Conservation (phyloP, 345 rosid species). For the Eucalyptus sideroxylon region DNA sequence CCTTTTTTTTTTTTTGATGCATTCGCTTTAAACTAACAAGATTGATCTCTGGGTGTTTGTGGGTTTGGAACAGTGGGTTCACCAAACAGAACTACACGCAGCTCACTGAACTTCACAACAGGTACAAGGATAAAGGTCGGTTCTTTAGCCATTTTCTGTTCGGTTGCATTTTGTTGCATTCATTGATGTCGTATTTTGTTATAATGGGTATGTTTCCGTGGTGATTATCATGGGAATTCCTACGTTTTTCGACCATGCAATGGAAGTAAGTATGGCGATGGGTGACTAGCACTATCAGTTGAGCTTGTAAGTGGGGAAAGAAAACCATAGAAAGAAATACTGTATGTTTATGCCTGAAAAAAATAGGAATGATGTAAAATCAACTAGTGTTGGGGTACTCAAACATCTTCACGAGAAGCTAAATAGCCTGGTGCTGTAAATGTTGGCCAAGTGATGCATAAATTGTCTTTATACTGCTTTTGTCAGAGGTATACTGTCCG, state of each 20-base stretch:
- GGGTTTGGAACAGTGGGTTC: constrained; percentile 46
- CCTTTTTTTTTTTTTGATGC: not conserved
- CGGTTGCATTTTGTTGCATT: not conserved
- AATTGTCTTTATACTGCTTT: not conserved
- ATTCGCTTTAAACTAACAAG: not conserved
- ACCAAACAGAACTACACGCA: constrained; percentile 72
- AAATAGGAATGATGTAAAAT: not conserved
- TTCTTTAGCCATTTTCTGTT: not conserved
- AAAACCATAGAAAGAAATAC: not conserved
- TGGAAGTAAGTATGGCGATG: not conserved
- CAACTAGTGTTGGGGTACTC: not conserved
- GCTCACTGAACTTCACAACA: constrained; percentile 58
- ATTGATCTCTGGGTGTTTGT: not conserved
- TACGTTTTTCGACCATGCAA: not conserved
- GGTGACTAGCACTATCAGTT: not conserved
- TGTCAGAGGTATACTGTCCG: not conserved
- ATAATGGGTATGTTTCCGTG: not conserved
- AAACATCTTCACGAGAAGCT: not conserved
- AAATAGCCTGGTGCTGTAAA: not conserved
- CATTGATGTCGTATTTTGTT: not conserved
- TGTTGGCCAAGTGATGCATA: not conserved
- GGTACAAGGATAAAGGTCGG: constrained; percentile 63
- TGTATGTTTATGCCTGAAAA: not conserved
- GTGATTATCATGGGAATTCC: not conserved
- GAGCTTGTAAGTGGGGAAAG: not conserved